Conservation (phyloP, 2,329 filamentous ascomycete species). For the Thelonectria discophora region DNA sequence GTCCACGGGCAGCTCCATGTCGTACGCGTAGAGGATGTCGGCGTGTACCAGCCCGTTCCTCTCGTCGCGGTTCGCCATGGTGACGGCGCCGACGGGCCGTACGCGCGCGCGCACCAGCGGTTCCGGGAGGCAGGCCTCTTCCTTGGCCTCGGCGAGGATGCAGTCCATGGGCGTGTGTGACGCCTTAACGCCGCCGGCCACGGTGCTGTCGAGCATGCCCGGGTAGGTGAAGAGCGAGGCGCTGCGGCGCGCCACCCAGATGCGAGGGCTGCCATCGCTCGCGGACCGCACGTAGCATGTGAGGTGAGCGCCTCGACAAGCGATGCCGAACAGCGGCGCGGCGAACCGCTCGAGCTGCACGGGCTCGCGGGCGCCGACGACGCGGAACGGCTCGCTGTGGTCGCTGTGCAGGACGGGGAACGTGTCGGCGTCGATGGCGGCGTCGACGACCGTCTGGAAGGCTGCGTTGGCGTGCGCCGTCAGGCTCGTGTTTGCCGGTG, state of each 20-base stretch:
- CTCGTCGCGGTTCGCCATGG: conserved; percentile 45
- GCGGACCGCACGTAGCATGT: conserved; percentile 63
- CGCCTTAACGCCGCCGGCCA: conserved; percentile 78
- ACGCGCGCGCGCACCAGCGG: conserved; percentile 41
- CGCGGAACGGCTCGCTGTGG: conserved; percentile 55
- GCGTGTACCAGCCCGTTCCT: conserved; percentile 45
- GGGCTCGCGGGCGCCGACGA: conserved; percentile 49
- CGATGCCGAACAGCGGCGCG: conserved; percentile 71
- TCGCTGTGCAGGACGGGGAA: conserved; percentile 51
- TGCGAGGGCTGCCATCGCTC: conserved; percentile 57
- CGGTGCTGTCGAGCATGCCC: conserved; percentile 80
- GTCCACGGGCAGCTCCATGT: conserved; percentile 69
- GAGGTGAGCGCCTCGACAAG: conserved; percentile 72
- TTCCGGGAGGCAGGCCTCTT: conserved; percentile 67
- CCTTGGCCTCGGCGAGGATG: conserved; percentile 74
- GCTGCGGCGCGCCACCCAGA: conserved; percentile 78
- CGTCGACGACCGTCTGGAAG: conserved; percentile 52
- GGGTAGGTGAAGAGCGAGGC: conserved; percentile 76
- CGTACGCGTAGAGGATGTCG: conserved; percentile 73
- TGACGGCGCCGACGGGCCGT: conserved; percentile 46
- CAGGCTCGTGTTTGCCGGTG: conserved; percentile 36
- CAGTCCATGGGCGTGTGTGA: conserved; percentile 72
- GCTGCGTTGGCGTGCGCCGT: conserved; percentile 48
- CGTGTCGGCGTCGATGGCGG: conserved; percentile 47
- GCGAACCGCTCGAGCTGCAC: conserved; percentile 68